Base-by-base conservation (phyloP, 257 asterid genomes). In the Lithospermum erythrorhizon region DNA sequence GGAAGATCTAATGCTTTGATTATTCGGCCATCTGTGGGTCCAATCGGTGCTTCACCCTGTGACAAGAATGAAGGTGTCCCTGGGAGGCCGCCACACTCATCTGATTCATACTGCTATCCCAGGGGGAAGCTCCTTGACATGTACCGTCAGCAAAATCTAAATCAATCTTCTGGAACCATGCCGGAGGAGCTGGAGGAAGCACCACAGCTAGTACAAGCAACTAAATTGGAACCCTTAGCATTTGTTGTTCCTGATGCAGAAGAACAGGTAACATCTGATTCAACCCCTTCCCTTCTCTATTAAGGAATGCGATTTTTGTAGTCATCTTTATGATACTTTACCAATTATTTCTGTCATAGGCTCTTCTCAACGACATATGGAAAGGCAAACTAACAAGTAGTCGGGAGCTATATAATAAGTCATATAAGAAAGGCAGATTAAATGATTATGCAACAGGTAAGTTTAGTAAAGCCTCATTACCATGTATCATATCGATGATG, bases 121-220 rank as follows among this genome's bases (percentile, higher is more conserved):
- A 80, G 99, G 78, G 99, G 94, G 53, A 93, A 89, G 67, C 82
- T 90, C 60, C 97, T 93, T 51, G 99, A 86, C 70, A 84, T 89
- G 52, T 89, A 89, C 62, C 99, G 99, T 56, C 76, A 54, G 79
- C 85, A 83, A 73, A 89, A 70, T 65, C 58, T 76, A 60, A 83
- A 76, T 53, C 73, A 87, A 20, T 64, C 80, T 56, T 75, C 80
- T 62, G 67, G 19, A 56, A 70, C 62, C 58, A 59, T 78, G 71
- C 87, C 87, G 25, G 87, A 70, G 51, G 76, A 72, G 72, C 74
- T 81, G 75, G 97, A 86, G 75, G 95, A 89, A 79, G 80, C 73
- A 61, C 73, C 84, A 67, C 74, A 80, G 21, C 62, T 89, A 53
- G 81, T 94, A 48, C 94, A 81, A 66, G 68, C 58, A 52, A 73